phyloP scores from a whole-genome alignment of 306 rosid genomes.

The Casuarina glauca region DNA sequence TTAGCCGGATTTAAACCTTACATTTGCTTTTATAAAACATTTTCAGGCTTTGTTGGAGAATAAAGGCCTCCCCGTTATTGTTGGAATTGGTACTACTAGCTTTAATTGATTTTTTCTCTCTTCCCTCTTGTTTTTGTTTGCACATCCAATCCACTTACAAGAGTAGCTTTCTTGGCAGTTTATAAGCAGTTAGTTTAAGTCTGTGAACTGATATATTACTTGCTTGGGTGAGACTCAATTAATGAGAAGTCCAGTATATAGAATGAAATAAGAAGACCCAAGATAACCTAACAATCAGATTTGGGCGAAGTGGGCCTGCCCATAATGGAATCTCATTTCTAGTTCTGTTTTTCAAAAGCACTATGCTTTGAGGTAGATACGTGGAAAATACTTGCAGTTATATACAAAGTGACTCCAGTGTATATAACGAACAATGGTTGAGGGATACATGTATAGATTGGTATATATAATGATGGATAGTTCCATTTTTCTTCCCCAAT shows the following conservation, averaged over 20 bases:
- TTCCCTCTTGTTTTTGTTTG: constrained; percentile 17
- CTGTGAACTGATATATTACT: neutral
- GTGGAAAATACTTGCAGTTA: neutral
- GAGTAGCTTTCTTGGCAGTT: neutral
- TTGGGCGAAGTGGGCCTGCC: neutral
- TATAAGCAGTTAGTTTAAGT: neutral
- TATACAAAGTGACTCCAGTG: neutral
- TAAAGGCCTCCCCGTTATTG: constrained; percentile 89
- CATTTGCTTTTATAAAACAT: constrained; percentile 19
- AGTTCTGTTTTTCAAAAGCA: neutral
- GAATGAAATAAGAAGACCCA: neutral
- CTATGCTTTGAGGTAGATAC: neutral
- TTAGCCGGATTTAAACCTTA: constrained; percentile 27
- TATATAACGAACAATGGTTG: neutral
- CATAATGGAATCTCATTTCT: neutral
- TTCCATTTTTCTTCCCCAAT: neutral
- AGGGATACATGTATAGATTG: neutral
- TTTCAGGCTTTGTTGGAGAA: constrained; percentile 97
- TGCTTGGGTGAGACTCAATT: neutral
- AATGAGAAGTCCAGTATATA: neutral
- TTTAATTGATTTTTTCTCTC: constrained; percentile 22
- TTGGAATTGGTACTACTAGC: constrained; percentile 83
- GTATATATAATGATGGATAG: neutral
- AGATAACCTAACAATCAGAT: neutral
- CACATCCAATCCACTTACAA: neutral